Evolutionary conservation across 1,284 basidiomycete species (phyloP).

Genomic region (Cerioporus squamosus): DNA sequence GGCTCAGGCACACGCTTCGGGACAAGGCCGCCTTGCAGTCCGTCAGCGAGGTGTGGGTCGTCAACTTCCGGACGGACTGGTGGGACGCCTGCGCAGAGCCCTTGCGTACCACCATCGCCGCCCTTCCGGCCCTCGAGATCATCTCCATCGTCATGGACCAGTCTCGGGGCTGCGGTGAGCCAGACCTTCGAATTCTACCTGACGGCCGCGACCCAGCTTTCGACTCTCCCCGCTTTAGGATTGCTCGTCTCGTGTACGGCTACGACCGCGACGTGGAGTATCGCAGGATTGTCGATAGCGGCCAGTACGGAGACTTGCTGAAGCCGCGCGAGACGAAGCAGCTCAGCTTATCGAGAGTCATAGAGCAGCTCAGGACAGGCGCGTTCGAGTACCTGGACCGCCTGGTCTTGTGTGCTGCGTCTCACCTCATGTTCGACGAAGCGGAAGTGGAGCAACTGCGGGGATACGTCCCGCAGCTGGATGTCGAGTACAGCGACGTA

Average conservation of each 20-base stretch:
- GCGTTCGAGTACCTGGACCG: neutral
- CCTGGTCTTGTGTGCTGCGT: neutral
- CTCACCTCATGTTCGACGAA: neutral
- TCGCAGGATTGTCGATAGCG: neutral
- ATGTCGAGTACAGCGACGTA: neutral
- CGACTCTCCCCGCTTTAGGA: neutral
- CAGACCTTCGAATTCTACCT: neutral
- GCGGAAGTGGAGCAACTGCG: neutral
- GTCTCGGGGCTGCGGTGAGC: neutral
- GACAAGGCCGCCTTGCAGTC: too few species aligned
- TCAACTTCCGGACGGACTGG: too few species aligned
- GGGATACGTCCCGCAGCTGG: neutral
- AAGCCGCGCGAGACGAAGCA: neutral
- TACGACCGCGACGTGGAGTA: neutral
- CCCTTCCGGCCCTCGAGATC: neutral
- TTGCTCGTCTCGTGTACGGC: neutral
- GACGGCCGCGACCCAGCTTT: neutral
- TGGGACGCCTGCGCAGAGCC: too few species aligned
- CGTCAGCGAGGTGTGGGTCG: too few species aligned
- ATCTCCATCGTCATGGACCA: neutral
- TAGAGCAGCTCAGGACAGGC: neutral
- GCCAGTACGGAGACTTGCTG: neutral
- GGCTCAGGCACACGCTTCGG: too few species aligned
- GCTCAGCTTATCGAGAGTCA: neutral
- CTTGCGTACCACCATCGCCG: neutral